These are phyloP conservation scores for Keithomyces neogunnii DNA, from an alignment of 2,329 filamentous ascomycete species.

Conservation along the genomic window DNA sequence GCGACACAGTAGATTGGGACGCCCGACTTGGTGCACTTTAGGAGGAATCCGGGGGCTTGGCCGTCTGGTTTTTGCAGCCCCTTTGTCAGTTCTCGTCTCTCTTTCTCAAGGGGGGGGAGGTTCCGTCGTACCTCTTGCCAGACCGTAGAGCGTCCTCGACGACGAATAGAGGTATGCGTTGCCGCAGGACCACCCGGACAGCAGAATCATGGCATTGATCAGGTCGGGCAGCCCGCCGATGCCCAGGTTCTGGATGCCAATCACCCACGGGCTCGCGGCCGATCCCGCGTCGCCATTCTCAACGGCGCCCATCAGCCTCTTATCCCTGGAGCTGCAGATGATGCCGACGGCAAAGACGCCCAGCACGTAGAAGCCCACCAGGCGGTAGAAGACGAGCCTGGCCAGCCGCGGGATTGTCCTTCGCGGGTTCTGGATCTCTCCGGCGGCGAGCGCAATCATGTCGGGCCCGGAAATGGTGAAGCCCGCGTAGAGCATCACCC, in stretches of 20 bases:
- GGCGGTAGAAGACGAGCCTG: conserved; percentile 65
- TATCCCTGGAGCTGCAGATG: conserved; percentile 42
- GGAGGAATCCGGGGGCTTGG: conserved; percentile 40
- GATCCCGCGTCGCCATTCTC: conserved; percentile 46
- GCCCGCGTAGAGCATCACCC: conserved; percentile 53
- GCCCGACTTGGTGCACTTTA: conserved; percentile 48
- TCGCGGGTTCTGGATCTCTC: conserved; percentile 58
- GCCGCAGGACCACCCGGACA: conserved; percentile 34
- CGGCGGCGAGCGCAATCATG: conserved; percentile 48
- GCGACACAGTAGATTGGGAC: conserved; percentile 48
- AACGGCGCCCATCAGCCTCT: conserved; percentile 28
- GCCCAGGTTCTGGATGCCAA: conserved; percentile 46
- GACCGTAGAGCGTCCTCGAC: conserved; percentile 36
- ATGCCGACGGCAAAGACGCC: conserved; percentile 47
- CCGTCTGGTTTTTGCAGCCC: conserved; percentile 20
- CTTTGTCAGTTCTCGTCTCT: neutral
- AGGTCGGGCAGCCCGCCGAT: conserved; percentile 44
- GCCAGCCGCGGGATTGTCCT: conserved; percentile 58
- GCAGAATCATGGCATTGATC: conserved; percentile 55
- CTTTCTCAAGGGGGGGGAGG: neutral
- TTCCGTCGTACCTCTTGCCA: conserved; percentile 26
- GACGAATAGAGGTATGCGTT: conserved; percentile 41
- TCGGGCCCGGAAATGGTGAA: conserved; percentile 63
- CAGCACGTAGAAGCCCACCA: conserved; percentile 65
- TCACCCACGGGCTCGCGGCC: conserved; percentile 52